Evolutionary conservation across 148 eudicot genomes (phyloP).

Genomic region (Chenopodium berlandieri): DNA sequence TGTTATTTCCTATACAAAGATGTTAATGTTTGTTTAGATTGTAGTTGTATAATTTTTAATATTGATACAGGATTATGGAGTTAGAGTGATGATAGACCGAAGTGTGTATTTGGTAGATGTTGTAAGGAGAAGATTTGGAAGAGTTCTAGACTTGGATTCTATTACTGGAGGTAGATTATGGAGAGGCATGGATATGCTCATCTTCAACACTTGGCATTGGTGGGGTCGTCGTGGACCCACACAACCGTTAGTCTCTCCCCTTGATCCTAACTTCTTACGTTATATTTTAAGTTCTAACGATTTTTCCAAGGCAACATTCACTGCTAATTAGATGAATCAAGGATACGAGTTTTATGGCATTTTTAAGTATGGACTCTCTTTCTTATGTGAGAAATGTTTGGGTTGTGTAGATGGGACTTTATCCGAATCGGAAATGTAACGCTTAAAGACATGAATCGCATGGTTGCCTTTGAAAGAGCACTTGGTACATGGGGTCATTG

Average conservation of each 20-base stretch:
- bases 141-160: constrained; percentile 70
- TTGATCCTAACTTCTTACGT: neutral
- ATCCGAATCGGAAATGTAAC: constrained; percentile 47
- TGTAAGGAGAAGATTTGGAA: constrained; percentile 51
- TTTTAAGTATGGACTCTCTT: too few relatives aligned
- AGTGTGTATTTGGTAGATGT: constrained; percentile 78
- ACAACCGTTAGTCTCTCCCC: constrained; percentile 62
- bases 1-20: too few relatives aligned
- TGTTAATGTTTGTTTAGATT: neutral
- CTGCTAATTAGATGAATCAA: too few relatives aligned
- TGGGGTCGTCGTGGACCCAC: constrained; percentile 82
- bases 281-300: too few relatives aligned
- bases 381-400: neutral
- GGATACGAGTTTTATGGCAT: too few relatives aligned
- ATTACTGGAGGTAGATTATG: constrained; percentile 64
- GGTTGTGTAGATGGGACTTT: constrained; percentile 71
- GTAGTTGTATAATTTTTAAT: neutral
- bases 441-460: constrained; percentile 70
- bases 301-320: too few relatives aligned
- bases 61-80: constrained; percentile 56
- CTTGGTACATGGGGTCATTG: constrained; percentile 78
- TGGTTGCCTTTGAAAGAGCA: constrained; percentile 74
- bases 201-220: constrained; percentile 99
- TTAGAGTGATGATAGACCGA: constrained; percentile 59
- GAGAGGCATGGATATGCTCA: constrained; percentile 64